A percentile compares a stretch with the other conserved stretches of the same genome.
Conservation (phyloP, 257 asterid genomes). For the Lycium ferocissimum region DNA sequence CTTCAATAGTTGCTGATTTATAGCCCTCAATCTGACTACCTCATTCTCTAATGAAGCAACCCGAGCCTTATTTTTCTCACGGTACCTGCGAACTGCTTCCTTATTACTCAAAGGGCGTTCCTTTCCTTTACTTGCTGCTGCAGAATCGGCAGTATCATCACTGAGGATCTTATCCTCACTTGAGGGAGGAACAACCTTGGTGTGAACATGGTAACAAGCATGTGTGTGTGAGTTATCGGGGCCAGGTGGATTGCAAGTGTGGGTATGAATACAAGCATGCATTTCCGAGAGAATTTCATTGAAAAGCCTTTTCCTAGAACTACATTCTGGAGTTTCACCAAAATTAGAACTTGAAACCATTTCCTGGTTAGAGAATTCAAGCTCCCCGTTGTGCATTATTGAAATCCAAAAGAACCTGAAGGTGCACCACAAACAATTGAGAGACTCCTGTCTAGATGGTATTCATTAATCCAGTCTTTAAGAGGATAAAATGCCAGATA, state of each 20-base stretch:
- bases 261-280: constrained; percentile 83
- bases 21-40: constrained; percentile 69
- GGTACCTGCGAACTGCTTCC: constrained; percentile 92
- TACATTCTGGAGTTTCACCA: constrained; percentile 43
- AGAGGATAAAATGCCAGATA: too few relatives aligned
- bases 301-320: constrained; percentile 49
- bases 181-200: constrained; percentile 76
- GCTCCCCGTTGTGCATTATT: constrained; percentile 52
- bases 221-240: constrained; percentile 82
- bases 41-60: constrained; percentile 90
- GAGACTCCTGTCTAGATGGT: too few relatives aligned
- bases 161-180: constrained; percentile 64
- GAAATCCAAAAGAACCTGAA: background rate
- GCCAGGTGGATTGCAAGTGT: constrained; percentile 94
- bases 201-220: constrained; percentile 94
- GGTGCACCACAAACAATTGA: too few relatives aligned
- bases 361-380: constrained; percentile 51
- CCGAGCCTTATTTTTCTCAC: constrained; percentile 93
- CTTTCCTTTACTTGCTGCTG: constrained; percentile 61
- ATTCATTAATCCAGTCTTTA: too few relatives aligned
- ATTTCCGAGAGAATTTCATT: constrained; percentile 53
- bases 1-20: constrained; percentile 88
- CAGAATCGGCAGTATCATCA: constrained; percentile 88
- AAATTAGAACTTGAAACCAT: constrained; percentile 47
- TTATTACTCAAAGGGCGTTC: constrained; percentile 83